Conservation (phyloP, 371 early-diverging fungal genomes). For the Funneliformis caledonium region DNA sequence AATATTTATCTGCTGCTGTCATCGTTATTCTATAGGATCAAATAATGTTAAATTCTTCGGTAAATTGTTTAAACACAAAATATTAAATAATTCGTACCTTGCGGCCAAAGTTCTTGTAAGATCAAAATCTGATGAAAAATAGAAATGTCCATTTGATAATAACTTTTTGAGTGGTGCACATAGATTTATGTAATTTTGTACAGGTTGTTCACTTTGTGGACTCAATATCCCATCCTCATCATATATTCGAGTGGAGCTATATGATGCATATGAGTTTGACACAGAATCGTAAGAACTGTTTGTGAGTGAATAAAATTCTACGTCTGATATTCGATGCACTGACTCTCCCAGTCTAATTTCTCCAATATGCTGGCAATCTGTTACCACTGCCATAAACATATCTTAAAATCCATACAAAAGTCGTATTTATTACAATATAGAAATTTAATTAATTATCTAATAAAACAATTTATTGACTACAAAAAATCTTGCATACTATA, state of each 20-base stretch:
- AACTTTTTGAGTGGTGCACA: constrained; percentile 68
- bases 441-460: not conserved
- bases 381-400: constrained; percentile 73
- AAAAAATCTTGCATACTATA: not conserved
- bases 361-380: constrained; percentile 66
- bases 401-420: constrained; percentile 51
- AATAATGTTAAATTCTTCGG: not conserved
- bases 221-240: constrained; percentile 43
- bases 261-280: constrained; percentile 38
- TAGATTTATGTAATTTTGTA: constrained; percentile 50
- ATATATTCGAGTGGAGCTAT: constrained; percentile 26
- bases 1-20: constrained; percentile 44
- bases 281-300: constrained; percentile 62
- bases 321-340: constrained; percentile 62
- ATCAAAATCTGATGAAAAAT: constrained; percentile 78
- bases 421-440: not conserved
- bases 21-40: constrained; percentile 30
- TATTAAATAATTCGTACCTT: constrained; percentile 49
- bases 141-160: constrained; percentile 74
- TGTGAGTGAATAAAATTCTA: constrained; percentile 67
- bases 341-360: constrained; percentile 64
- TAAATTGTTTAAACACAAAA: not conserved
- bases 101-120: constrained; percentile 72
- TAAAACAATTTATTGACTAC: not conserved
- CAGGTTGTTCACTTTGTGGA: constrained; percentile 44